Conservation (phyloP, 2,329 filamentous ascomycete species). For the Alternaria sp. region DNA sequence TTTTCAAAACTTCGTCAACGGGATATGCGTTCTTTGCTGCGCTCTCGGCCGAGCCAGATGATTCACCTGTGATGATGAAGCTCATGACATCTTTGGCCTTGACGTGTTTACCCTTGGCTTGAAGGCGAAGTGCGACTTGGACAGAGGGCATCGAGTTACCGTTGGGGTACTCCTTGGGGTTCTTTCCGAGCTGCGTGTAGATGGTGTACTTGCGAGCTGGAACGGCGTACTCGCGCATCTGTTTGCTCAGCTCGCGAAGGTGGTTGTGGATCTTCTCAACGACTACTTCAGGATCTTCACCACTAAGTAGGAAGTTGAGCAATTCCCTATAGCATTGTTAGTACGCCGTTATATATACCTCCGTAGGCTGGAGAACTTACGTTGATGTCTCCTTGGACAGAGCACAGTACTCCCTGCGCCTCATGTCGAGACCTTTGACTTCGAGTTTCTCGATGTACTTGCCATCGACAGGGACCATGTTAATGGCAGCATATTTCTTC, state of each 20-base stretch:
- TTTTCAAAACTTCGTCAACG: constrained; percentile 81
- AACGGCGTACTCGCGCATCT: constrained; percentile 82
- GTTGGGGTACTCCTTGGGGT: constrained; percentile 91
- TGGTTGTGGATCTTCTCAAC: constrained; percentile 93
- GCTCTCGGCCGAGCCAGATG: constrained; percentile 67
- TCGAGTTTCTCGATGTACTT: constrained; percentile 95
- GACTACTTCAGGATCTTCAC: constrained; percentile 87
- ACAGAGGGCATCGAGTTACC: constrained; percentile 95
- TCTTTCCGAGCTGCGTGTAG: constrained; percentile 95
- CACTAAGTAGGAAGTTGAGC: constrained; percentile 92
- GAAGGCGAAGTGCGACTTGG: constrained; percentile 88
- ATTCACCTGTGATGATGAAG: constrained; percentile 83
- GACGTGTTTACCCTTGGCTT: constrained; percentile 83
- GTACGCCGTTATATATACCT: background rate
- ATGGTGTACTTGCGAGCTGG: constrained; percentile 92
- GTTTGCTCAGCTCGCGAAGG: constrained; percentile 78
- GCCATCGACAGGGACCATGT: constrained; percentile 85
- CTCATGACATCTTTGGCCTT: constrained; percentile 95
- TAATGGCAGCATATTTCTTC: constrained; percentile 99
- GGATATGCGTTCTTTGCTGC: constrained; percentile 89
- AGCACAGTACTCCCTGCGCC: constrained; percentile 92
- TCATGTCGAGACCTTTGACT: constrained; percentile 98
- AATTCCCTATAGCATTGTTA: constrained; percentile 62
- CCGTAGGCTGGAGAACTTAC: constrained; percentile 38
- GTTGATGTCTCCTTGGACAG: constrained; percentile 93